phyloP scores from a whole-genome alignment of 345 rosid genomes.

The Aurinia saxatilis region DNA sequence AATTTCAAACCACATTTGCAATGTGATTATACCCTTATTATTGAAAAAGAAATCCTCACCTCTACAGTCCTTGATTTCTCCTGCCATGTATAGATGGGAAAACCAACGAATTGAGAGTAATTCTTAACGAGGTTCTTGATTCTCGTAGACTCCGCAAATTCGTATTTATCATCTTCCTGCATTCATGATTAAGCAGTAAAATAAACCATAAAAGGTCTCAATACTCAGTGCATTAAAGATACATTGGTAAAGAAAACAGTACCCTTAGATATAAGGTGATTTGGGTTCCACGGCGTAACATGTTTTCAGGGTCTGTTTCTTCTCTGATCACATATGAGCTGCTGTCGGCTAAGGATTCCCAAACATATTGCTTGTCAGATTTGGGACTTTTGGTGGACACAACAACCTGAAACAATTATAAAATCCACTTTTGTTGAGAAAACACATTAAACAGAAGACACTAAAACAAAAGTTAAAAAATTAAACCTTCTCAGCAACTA shows the following conservation, averaged over 20 bases:
- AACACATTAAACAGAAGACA: too few species aligned
- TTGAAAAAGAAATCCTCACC: constrained; percentile 33
- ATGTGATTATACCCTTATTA: background rate
- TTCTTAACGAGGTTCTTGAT: constrained; percentile 88
- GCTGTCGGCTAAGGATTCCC: constrained; percentile 90
- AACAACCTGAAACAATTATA: constrained; percentile 76
- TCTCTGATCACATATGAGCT: constrained; percentile 84
- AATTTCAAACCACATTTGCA: background rate
- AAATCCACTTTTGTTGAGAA: too few species aligned
- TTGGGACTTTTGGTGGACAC: constrained; percentile 95
- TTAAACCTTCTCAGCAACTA: constrained; percentile 88
- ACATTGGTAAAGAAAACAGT: background rate
- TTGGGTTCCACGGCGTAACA: constrained; percentile 75
- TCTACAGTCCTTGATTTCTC: constrained; percentile 90
- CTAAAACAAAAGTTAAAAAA: background rate
- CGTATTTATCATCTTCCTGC: constrained; percentile 91
- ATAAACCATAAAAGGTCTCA: background rate
- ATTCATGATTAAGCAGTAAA: constrained; percentile 7
- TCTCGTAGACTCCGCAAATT: constrained; percentile 67
- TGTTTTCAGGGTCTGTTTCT: constrained; percentile 80
- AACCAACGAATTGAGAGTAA: constrained; percentile 95
- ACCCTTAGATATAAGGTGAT: constrained; percentile 89
- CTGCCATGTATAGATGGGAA: constrained; percentile 94
- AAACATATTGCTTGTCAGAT: constrained; percentile 90
- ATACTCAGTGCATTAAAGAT: background rate